A percentile compares a stretch with the other conserved stretches of the same genome.
These are phyloP conservation scores for Leccinum subtestaceum DNA, from an alignment of 768 basidiomycete species.

Conservation along the genomic window DNA sequence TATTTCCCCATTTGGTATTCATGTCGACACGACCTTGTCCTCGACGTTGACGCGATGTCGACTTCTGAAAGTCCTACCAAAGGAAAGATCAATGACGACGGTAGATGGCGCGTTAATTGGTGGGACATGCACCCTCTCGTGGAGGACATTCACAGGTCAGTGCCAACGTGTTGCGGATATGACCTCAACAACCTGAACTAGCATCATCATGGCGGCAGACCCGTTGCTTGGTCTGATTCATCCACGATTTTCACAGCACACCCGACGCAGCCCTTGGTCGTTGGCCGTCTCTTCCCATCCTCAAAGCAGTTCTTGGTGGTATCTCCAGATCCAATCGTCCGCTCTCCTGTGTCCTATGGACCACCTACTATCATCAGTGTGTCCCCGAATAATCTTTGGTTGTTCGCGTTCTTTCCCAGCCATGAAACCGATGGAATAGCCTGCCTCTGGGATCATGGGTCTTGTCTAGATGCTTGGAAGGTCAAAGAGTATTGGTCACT, in stretches of 20 bases:
- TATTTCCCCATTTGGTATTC: not conserved
- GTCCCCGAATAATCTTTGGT: constrained; percentile 55
- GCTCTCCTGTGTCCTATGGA: constrained; percentile 48
- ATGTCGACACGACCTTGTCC: not conserved
- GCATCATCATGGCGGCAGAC: constrained; percentile 39
- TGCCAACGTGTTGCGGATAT: constrained; percentile 2
- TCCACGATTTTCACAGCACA: constrained; percentile 71
- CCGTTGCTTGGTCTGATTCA: constrained; percentile 66
- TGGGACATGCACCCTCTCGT: constrained; percentile 68
- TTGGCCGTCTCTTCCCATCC: constrained; percentile 67
- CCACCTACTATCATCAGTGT: constrained; percentile 63
- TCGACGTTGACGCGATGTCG: constrained; percentile 19
- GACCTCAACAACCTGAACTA: not conserved
- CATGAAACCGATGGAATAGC: constrained; percentile 53
- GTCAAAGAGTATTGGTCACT: constrained; percentile 57
- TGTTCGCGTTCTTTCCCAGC: constrained; percentile 76
- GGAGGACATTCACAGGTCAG: constrained; percentile 54
- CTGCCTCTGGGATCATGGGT: constrained; percentile 63
- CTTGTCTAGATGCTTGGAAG: constrained; percentile 60
- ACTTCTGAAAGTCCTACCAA: constrained; percentile 40
- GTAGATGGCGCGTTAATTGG: constrained; percentile 64
- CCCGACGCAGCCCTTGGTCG: constrained; percentile 54
- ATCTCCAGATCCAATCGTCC: constrained; percentile 49
- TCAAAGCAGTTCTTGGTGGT: constrained; percentile 60
- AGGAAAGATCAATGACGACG: constrained; percentile 51